phyloP scores from a whole-genome alignment of 2,329 filamentous ascomycete genomes.

The Colletotrichum lupini region DNA sequence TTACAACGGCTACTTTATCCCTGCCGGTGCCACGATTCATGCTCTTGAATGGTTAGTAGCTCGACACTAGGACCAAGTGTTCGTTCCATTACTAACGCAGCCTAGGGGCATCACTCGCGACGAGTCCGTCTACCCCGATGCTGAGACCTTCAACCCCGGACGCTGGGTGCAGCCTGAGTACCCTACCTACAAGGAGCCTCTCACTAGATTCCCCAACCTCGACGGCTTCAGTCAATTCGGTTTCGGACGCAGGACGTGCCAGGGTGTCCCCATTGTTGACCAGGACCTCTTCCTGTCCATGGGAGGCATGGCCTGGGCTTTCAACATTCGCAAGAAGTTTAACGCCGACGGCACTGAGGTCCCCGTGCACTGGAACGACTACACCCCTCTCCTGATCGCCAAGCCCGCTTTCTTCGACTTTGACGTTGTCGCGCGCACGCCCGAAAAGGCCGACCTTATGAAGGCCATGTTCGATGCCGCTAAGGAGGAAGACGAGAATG shows the following conservation, averaged over 20 bases:
- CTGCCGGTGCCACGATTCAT: slow-evolving; percentile 62
- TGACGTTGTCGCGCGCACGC: slow-evolving; percentile 45
- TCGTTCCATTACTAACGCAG: slow-evolving; percentile 38
- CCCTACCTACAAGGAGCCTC: slow-evolving; percentile 53
- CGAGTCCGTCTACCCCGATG: slow-evolving; percentile 50
- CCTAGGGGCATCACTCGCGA: slow-evolving; percentile 57
- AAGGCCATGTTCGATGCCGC: slow-evolving; percentile 49
- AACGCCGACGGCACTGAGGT: slow-evolving; percentile 41
- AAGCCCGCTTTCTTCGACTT: slow-evolving; percentile 54
- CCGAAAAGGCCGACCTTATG: slow-evolving; percentile 41
- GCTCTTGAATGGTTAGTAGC: slow-evolving; percentile 43
- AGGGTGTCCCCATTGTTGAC: slow-evolving; percentile 54
- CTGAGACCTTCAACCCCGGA: slow-evolving; percentile 52
- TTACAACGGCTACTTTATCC: slow-evolving; percentile 64
- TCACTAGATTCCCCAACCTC: slow-evolving; percentile 52
- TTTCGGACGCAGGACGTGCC: slow-evolving; percentile 63
- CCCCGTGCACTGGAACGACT: slow-evolving; percentile 56
- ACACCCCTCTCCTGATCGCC: slow-evolving; percentile 55
- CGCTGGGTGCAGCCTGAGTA: slow-evolving; percentile 51
- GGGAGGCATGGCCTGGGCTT: slow-evolving; percentile 51
- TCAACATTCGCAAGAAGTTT: slow-evolving; percentile 47
- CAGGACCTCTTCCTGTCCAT: slow-evolving; percentile 54
- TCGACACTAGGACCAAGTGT: neutral
- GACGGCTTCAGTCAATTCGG: slow-evolving; percentile 60
- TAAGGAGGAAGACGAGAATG: slow-evolving; percentile 45